A percentile compares a stretch with the other conserved stretches of the same genome.
Conservation (phyloP, 2,329 filamentous ascomycete species). For the Teratosphaeria gauchensis region DNA sequence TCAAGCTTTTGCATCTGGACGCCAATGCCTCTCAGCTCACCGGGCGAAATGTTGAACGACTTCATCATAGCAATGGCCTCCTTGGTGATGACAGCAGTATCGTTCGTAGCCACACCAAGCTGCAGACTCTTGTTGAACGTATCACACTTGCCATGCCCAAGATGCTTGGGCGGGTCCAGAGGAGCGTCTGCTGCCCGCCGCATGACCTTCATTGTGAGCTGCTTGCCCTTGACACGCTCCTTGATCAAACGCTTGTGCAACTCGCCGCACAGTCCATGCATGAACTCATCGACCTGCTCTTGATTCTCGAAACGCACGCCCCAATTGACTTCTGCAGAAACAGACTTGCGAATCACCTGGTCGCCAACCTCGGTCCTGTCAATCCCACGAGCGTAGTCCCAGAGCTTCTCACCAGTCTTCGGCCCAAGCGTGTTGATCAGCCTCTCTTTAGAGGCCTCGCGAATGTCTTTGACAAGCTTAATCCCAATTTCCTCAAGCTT, state of each 20-base stretch:
- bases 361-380: constrained; percentile 79
- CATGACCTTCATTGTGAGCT: constrained; percentile 94
- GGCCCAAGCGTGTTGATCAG: constrained; percentile 67
- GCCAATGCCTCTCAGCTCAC: constrained; percentile 85
- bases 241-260: constrained; percentile 70
- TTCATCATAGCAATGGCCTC: constrained; percentile 79
- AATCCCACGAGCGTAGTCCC: constrained; percentile 82
- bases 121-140: constrained; percentile 79
- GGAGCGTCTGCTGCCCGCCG: constrained; percentile 75
- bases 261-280: constrained; percentile 75
- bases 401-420: constrained; percentile 85
- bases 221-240: constrained; percentile 76
- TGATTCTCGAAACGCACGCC: constrained; percentile 90
- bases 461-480: constrained; percentile 72
- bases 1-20: constrained; percentile 92
- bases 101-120: constrained; percentile 77
- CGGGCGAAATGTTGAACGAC: constrained; percentile 73
- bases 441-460: constrained; percentile 65
- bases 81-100: constrained; percentile 59
- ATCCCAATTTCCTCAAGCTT: constrained; percentile 84
- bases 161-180: constrained; percentile 80
- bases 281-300: constrained; percentile 86
- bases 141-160: constrained; percentile 93
- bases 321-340: constrained; percentile 97
- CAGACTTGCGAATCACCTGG: constrained; percentile 77